Evolutionary conservation across 2,329 filamentous ascomycete genomes (phyloP), one percentile per base, ranked within the genome.

Genomic region (Rutstroemia sydowiana): DNA sequence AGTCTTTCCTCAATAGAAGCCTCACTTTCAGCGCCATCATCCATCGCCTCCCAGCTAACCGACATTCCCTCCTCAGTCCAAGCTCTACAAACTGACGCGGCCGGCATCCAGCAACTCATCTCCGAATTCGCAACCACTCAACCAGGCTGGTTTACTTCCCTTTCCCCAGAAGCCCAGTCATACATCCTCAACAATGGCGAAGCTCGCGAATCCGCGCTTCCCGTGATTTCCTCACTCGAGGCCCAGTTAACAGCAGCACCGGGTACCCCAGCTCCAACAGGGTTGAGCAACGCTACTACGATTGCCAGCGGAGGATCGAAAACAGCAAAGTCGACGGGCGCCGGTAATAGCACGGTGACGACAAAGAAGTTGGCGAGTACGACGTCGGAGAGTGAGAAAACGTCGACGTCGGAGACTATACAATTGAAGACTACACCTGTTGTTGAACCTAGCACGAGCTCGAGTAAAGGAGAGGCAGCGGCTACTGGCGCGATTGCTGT

Each of bases 261-360:
- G 2, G 13, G 14, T 10, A 41, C 26, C 2, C 7, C 16, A 2
- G 14, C 23, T 9, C n/a, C 23, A 9, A 44, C 31, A 18, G 36
- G 36, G 11, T 9, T 16, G 16, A 3, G 41, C 41, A 10, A 18
- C 31, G 5, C 23, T 36, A 3, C 2, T 45, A 8, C 48, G n/a
- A 9, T 11, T 39, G 36, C 16, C 20, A 39, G 36, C 8, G 13
- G 36, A 11, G 36, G 36, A 20, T 11, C 20, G 16, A 39, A 39
- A 20, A 39, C 30, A 5, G 37, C 46, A 14, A 42, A 18, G 7
- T 18, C 32, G 9, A 28, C 20, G 11, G 11, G 18, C 3, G 20
- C 42, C 1, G 42, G 48, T 3, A 51, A 51, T 46, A 40, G 48
- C 14, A 51, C 48, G n/a, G 48, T 51, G 3, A 46, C 34, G 26